Conservation (phyloP, 192 early-diverging fungal species). For the Backusella westeae region DNA sequence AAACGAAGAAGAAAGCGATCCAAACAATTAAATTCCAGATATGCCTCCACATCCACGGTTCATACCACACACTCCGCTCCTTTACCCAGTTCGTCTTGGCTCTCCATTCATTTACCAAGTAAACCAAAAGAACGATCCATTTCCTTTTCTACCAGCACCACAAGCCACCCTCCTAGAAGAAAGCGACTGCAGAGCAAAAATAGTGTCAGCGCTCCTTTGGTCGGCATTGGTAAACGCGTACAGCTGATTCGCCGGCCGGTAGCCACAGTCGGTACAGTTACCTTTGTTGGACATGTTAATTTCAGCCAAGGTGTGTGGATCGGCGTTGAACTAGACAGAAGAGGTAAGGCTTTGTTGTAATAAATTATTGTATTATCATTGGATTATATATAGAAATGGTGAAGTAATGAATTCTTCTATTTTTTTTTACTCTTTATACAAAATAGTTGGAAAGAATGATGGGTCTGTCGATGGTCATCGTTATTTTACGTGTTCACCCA, state of each 20-base stretch:
- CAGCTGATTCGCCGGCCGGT: slow-evolving; percentile 12
- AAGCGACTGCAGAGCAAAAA: not conserved
- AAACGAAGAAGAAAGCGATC: not conserved
- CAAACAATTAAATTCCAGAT: not conserved
- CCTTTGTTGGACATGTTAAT: slow-evolving; percentile 71
- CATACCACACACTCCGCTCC: not conserved
- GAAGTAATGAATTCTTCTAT: not conserved
- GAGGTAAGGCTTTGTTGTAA: slow-evolving; percentile 12
- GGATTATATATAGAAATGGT: no score
- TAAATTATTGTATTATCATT: not conserved
- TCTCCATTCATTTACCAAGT: slow-evolving; percentile 1
- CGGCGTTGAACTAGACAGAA: slow-evolving; percentile 78
- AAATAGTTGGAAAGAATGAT: slow-evolving; percentile 64
- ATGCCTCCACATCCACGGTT: not conserved
- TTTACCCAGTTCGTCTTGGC: not conserved
- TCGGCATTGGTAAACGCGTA: slow-evolving; percentile 15
- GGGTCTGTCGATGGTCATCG: slow-evolving; percentile 66
- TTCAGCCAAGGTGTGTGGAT: slow-evolving; percentile 86
- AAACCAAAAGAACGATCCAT: not conserved
- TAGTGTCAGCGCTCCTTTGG: not conserved
- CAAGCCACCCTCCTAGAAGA: not conserved
- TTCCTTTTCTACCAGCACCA: slow-evolving; percentile 5
- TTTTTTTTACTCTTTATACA: not conserved
- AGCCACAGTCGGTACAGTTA: slow-evolving; percentile 54
- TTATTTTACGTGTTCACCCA: slow-evolving; percentile 66